Conservation (phyloP, 129 eudicot species). For the Logfia minima region DNA sequence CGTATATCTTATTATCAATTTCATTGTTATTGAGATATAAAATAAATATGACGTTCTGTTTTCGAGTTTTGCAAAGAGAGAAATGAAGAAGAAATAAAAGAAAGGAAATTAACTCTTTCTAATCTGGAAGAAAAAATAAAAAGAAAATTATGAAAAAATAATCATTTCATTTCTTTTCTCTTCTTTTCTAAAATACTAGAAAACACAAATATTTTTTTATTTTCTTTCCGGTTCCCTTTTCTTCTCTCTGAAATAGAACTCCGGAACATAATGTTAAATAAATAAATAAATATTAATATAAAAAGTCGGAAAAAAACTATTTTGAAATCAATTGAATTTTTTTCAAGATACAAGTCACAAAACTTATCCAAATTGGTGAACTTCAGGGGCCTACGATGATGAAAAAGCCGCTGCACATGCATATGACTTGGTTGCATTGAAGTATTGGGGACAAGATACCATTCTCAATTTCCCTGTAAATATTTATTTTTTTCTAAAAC, state of each 20-base stretch:
- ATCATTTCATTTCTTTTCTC: too few relatives aligned
- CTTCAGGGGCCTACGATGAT: slow-evolving; percentile 85
- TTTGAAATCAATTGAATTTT: slow-evolving; percentile 21
- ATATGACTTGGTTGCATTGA: slow-evolving; percentile 92
- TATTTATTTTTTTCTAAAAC: neutral
- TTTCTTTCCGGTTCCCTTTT: too few relatives aligned
- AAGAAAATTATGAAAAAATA: too few relatives aligned
- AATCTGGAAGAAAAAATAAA: too few relatives aligned
- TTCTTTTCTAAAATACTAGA: too few relatives aligned
- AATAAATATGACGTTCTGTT: too few relatives aligned
- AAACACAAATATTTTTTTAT: too few relatives aligned
- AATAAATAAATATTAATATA: neutral
- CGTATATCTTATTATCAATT: slow-evolving; percentile 1
- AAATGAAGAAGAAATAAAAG: too few relatives aligned
- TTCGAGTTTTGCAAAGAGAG: too few relatives aligned
- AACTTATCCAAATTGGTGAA: slow-evolving; percentile 35
- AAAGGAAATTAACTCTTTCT: too few relatives aligned
- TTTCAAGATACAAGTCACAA: neutral
- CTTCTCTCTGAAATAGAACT: too few relatives aligned
- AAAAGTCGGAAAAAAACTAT: slow-evolving; percentile 6
- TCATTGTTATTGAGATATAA: neutral
- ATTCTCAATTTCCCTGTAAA: slow-evolving; percentile 74
- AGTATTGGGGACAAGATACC: slow-evolving; percentile 90
- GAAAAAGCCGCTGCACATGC: slow-evolving; percentile 95
- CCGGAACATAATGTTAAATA: too few relatives aligned